These are phyloP conservation scores for Taphrina wiesneri DNA, from an alignment of 1,139 yeast species.

Conservation along the genomic window DNA sequence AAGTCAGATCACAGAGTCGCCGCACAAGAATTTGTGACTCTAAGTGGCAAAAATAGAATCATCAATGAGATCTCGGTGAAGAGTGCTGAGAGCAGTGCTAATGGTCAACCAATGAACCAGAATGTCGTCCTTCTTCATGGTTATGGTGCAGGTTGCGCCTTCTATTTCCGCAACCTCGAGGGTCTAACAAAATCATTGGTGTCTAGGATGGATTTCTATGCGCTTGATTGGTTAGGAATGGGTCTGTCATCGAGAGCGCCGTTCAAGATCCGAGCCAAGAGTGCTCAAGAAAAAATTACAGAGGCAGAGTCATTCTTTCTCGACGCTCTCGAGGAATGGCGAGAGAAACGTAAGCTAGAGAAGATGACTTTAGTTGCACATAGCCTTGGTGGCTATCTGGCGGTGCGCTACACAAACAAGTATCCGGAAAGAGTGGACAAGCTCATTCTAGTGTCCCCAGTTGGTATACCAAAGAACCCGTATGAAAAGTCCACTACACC, in stretches of 20 bases:
- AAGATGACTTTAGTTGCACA: constrained; percentile 80
- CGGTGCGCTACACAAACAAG: constrained; percentile 72
- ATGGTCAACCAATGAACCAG: constrained; percentile 34
- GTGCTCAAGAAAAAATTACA: constrained; percentile 44
- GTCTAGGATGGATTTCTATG: constrained; percentile 56
- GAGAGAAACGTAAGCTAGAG: constrained; percentile 53
- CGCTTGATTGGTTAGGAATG: constrained; percentile 81
- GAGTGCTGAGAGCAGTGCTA: constrained; percentile 39
- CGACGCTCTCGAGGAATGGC: constrained; percentile 84
- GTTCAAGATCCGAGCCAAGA: constrained; percentile 46
- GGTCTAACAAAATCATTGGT: constrained; percentile 49
- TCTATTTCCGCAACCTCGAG: constrained; percentile 76
- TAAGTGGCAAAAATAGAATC: constrained; percentile 50
- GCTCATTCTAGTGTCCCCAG: constrained; percentile 79
- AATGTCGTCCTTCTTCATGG: constrained; percentile 77
- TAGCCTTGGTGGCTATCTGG: constrained; percentile 88
- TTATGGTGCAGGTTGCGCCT: constrained; percentile 84
- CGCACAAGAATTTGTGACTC: constrained; percentile 53
- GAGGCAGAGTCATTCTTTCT: constrained; percentile 73
- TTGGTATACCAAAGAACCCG: constrained; percentile 78
- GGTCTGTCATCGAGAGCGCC: constrained; percentile 74
- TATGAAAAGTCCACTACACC: constrained; percentile 58
- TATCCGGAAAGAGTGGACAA: constrained; percentile 68
- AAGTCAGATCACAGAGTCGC: constrained; percentile 51
- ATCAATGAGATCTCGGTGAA: constrained; percentile 60